Evolutionary conservation across 495 filamentous ascomycete genomes (phyloP), one percentile per base, ranked within the genome.

Genomic region (Xylaria acuta): DNA sequence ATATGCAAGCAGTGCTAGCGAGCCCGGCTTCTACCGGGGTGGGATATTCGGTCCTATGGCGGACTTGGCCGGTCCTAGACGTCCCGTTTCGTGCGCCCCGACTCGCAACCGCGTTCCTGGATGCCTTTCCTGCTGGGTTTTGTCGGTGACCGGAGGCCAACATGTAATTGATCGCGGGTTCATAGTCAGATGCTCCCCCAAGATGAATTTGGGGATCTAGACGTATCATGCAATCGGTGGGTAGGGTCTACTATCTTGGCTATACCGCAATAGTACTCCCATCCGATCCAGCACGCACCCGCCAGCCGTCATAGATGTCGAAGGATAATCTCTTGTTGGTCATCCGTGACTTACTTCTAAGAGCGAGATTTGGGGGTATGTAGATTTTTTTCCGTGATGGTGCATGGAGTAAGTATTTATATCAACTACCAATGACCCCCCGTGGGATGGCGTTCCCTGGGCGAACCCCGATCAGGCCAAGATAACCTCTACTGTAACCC

Each of bases 21-120:
- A 67, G n/a, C 47, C 27, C 63, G 40, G 40, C 63, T 47, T 49
- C 25, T 30, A 27, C 45, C 30, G 47, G 16, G 20, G n/a, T 22
- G 45, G 20, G 32, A 67, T 41, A 56, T 56, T 68, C 65, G 65
- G 65, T 20, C 65, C 51, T 68, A 68, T 58, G 65, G 43, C 18
- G 62, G 62, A 22, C 41, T 65, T 34, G 6, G 63, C 63, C 22
- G 11, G 25, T 65, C 63, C 63, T 64, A 64, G 8, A 62, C 20
- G 11, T 40, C 20, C 60, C 22, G 60, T 64, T 64, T 16, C 18
- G 22, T 25, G 45, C 32, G 32, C 14, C 3, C 32, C 54, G 63
- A 27, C 43, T 36, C 14, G 1, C 43, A 22, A 14, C n/a, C 14
- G 27, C 25, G 14, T 20, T 16, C 45, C 32, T 47, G 45, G 43